phyloP scores from a whole-genome alignment of 805 yeast genomes.

The Nakazawaea molendinolei region DNA sequence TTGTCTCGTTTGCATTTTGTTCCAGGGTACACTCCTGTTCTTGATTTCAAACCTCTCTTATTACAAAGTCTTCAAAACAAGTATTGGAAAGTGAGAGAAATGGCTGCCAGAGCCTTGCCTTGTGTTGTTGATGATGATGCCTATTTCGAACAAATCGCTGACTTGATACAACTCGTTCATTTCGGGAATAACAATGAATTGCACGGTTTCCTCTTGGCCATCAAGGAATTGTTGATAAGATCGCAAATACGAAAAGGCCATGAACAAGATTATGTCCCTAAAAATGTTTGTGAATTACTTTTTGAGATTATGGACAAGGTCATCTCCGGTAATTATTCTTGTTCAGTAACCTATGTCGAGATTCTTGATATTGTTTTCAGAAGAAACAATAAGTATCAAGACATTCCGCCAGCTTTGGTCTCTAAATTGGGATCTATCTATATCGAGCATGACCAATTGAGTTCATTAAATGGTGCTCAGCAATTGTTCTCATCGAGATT shows the following conservation, averaged over 20 bases:
- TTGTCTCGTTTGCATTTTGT: slow-evolving; percentile 62
- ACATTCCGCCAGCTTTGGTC: slow-evolving; percentile 12
- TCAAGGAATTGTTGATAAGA: slow-evolving; percentile 27
- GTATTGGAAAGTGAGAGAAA: slow-evolving; percentile 82
- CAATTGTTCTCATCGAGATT: slow-evolving; percentile 37
- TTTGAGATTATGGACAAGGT: slow-evolving; percentile 11
- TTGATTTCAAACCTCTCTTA: slow-evolving; percentile 45
- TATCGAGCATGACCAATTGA: slow-evolving; percentile 20
- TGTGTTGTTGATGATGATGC: slow-evolving; percentile 33
- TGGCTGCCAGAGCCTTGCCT: slow-evolving; percentile 70
- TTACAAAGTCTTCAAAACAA: slow-evolving; percentile 40
- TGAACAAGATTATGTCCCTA: slow-evolving; percentile 11
- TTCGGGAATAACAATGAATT: slow-evolving; percentile 32
- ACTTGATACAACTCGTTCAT: slow-evolving; percentile 17
- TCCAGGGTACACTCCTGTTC: slow-evolving; percentile 44
- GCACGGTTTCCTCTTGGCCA: slow-evolving; percentile 57
- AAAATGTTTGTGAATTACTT: slow-evolving; percentile 8
- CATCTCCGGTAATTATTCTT: slow-evolving; percentile 21
- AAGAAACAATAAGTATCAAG: slow-evolving; percentile 6
- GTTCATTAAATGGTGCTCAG: slow-evolving; percentile 39
- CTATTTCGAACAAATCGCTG: slow-evolving; percentile 21
- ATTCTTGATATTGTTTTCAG: slow-evolving; percentile 16
- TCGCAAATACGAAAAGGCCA: slow-evolving; percentile 3
- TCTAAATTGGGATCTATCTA: slow-evolving; percentile 29
- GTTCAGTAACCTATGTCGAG: slow-evolving; percentile 28